These are phyloP conservation scores for Nicotiana undulata DNA, from an alignment of 257 asterid genomes.

Conservation along the genomic window DNA sequence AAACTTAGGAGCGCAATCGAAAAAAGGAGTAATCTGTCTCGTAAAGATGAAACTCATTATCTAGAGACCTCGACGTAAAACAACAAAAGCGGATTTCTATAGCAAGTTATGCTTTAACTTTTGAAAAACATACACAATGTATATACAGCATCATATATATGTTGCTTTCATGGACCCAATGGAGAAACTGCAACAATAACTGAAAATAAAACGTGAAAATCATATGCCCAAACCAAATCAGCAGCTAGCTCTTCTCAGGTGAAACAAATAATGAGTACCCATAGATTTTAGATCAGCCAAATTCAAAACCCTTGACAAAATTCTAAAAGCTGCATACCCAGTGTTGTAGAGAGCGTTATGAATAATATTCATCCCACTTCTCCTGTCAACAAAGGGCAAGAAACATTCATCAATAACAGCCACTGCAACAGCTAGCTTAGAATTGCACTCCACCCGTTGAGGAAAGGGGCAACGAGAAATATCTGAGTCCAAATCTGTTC, in stretches of 20 bases:
- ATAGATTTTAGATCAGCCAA: not conserved
- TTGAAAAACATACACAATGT: not conserved
- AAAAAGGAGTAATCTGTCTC: not conserved
- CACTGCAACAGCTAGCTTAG: slow-evolving; percentile 85
- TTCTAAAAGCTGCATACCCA: slow-evolving; percentile 11
- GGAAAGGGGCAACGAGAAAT: slow-evolving; percentile 8
- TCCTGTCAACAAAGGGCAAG: slow-evolving; percentile 77
- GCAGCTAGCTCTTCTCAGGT: not conserved
- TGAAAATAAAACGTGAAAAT: not conserved
- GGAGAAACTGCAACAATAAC: not conserved
- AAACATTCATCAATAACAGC: slow-evolving; percentile 96
- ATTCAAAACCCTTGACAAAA: not conserved
- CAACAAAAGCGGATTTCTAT: not conserved
- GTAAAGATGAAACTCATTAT: not conserved
- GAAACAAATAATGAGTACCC: not conserved
- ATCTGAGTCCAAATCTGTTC: slow-evolving; percentile 60
- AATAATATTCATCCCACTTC: slow-evolving; percentile 77
- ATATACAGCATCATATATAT: not conserved
- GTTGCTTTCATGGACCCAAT: not conserved
- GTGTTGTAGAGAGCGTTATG: slow-evolving; percentile 14
- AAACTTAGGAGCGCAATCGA: not conserved
- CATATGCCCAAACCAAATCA: not conserved
- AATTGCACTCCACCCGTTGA: slow-evolving; percentile 35
- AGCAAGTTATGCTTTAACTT: not conserved
- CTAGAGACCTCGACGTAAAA: not conserved